Evolutionary conservation across 148 eudicot species (phyloP).

Genomic region (Polygonum aviculare): DNA sequence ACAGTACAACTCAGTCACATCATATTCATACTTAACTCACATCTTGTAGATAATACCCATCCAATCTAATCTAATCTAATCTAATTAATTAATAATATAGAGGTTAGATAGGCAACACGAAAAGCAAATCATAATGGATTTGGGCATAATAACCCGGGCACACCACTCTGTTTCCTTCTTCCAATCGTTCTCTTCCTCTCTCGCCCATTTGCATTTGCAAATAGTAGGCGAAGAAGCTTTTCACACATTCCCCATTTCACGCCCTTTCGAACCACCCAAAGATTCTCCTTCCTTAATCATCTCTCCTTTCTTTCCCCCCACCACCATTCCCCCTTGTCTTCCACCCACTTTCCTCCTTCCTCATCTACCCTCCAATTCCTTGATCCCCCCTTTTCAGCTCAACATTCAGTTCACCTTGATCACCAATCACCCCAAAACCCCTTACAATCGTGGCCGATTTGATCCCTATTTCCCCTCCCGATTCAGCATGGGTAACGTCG

Average conservation of each 20-base stretch:
- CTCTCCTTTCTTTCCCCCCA: neutral
- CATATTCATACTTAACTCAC: too few species aligned
- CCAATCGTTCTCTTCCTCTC: neutral
- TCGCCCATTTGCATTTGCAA: too few species aligned
- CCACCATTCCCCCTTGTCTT: conserved; percentile 7
- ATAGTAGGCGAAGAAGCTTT: conserved; percentile 15
- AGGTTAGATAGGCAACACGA: neutral
- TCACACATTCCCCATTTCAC: conserved; percentile 14
- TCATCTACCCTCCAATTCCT: neutral
- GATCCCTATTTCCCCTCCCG: neutral
- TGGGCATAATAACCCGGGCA: neutral
- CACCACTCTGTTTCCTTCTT: neutral
- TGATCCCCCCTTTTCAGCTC: neutral
- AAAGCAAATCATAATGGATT: neutral
- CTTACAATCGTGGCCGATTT: too few species aligned
- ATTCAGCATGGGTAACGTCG: conserved; percentile 46
- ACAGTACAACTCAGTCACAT: too few species aligned
- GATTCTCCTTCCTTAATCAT: conserved; percentile 14
- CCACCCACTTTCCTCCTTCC: conserved; percentile 4
- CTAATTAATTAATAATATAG: neutral
- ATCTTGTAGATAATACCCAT: too few species aligned
- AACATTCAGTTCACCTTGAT: neutral
- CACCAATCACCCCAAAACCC: neutral
- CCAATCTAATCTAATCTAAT: too few species aligned
- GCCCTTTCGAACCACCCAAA: conserved; percentile 11